phyloP scores from a whole-genome alignment of 768 basidiomycete species.

The Auricularia auricula-judae region DNA sequence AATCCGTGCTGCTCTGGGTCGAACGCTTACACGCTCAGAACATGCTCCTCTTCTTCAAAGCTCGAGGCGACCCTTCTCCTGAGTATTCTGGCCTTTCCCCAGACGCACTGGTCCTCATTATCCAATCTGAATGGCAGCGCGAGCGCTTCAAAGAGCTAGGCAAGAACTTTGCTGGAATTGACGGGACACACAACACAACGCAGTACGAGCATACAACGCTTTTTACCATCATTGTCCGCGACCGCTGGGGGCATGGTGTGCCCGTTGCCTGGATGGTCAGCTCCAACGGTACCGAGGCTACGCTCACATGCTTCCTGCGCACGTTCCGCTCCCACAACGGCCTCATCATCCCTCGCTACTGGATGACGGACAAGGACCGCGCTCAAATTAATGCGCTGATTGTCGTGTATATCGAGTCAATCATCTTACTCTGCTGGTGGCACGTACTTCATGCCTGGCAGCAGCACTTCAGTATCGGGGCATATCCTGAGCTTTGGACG shows the following conservation, averaged over 20 bases:
- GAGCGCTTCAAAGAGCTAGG: conserved; percentile 6
- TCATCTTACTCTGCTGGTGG: conserved; percentile 10
- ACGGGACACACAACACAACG: conserved; percentile 9
- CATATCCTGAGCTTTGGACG: conserved; percentile 13
- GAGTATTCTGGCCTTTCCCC: conserved; percentile 1
- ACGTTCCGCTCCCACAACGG: background rate
- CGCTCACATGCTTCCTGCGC: background rate
- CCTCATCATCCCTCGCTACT: background rate
- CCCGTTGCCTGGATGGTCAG: background rate
- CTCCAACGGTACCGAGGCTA: background rate
- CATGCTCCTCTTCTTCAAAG: conserved; percentile 8
- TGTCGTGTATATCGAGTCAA: background rate
- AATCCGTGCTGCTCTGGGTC: conserved; percentile 1
- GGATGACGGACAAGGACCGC: background rate
- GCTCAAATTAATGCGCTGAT: conserved; percentile 1
- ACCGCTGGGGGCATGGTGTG: background rate
- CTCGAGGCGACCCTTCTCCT: conserved; percentile 3
- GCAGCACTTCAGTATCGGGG: conserved; percentile 12
- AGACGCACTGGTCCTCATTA: conserved; percentile 6
- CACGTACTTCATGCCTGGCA: conserved; percentile 23
- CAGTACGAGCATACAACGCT: conserved; percentile 8
- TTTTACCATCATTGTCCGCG: background rate
- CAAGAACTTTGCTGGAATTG: conserved; percentile 3
- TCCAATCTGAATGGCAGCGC: conserved; percentile 10
- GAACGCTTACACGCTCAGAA: background rate